These are phyloP conservation scores for Malassezia psittaci DNA, from an alignment of 1,284 basidiomycete genomes.

Conservation along the genomic window DNA sequence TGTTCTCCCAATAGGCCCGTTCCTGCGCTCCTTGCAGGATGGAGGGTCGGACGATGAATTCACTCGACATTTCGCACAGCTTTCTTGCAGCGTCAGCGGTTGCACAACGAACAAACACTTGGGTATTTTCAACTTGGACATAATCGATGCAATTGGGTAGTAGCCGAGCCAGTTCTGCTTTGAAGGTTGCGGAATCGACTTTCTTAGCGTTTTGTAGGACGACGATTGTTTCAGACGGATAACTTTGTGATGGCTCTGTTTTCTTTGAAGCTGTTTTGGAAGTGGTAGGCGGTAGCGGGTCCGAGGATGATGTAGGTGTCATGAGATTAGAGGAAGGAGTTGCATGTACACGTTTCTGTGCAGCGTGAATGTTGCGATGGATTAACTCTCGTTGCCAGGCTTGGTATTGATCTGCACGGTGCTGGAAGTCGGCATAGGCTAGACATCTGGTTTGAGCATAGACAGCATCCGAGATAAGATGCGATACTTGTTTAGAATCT, in stretches of 20 bases:
- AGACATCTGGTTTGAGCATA: background rate
- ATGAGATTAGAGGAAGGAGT: background rate
- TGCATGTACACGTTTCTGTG: background rate
- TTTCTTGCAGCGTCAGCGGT: background rate
- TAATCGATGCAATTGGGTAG: slow-evolving; percentile 8
- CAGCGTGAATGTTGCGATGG: background rate
- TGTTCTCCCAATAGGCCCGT: slow-evolving; percentile 4
- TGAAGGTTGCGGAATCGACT: background rate
- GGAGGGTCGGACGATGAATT: background rate
- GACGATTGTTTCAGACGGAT: slow-evolving; percentile 1
- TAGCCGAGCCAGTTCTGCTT: slow-evolving; percentile 1
- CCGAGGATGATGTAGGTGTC: background rate
- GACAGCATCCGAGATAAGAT: background rate
- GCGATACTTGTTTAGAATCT: background rate
- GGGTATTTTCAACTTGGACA: background rate
- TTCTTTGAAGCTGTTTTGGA: background rate
- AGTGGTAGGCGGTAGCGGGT: background rate
- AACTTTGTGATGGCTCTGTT: background rate
- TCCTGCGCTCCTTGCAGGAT: background rate
- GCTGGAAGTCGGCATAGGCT: background rate
- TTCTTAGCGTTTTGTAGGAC: background rate
- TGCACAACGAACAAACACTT: slow-evolving; percentile 8
- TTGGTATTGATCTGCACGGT: slow-evolving; percentile 1
- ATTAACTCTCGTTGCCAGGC: slow-evolving; percentile 11
- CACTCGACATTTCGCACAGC: background rate